These are phyloP conservation scores for Hericium rajendrae DNA, from an alignment of 768 basidiomycete species.

Conservation along the genomic window DNA sequence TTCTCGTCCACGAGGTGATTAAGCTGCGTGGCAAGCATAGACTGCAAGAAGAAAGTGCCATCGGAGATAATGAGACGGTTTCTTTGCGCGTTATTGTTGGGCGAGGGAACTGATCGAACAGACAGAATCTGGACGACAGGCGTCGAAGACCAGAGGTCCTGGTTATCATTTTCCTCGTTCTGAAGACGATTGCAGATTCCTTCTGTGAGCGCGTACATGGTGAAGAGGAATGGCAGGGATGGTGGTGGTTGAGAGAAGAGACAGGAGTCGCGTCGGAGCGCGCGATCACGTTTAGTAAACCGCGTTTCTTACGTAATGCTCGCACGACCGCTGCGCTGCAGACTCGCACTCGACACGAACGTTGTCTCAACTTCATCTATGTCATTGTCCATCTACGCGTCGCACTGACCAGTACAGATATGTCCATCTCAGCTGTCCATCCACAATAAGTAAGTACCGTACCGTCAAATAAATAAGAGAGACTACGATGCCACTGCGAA, in stretches of 20 bases:
- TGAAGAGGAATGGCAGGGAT: background rate
- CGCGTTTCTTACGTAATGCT: background rate
- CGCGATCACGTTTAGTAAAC: background rate
- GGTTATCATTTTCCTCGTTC: slow-evolving; percentile 7
- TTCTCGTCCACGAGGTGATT: slow-evolving; percentile 65
- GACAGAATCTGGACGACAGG: slow-evolving; percentile 73
- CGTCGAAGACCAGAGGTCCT: slow-evolving; percentile 18
- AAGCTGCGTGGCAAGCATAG: slow-evolving; percentile 91
- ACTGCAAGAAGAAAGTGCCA: slow-evolving; percentile 77
- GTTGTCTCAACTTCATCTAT: too few species aligned
- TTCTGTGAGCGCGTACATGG: background rate
- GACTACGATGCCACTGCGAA: background rate
- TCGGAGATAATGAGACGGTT: slow-evolving; percentile 86
- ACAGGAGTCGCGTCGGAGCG: slow-evolving; percentile 17
- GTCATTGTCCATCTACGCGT: too few species aligned
- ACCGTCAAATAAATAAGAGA: background rate
- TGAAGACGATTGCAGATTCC: slow-evolving; percentile 13
- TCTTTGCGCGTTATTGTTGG: slow-evolving; percentile 26
- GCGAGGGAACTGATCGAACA: slow-evolving; percentile 61
- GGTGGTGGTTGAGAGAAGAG: slow-evolving; percentile 5
- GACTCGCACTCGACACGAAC: too few species aligned
- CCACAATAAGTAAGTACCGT: background rate
- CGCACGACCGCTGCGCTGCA: background rate
- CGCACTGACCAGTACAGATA: background rate
- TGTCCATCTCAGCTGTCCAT: background rate